A percentile compares a stretch with the other conserved stretches of the same genome.
Evolutionary conservation across 495 filamentous ascomycete genomes (phyloP).

Genomic region (Lasiosphaeris hirsuta): DNA sequence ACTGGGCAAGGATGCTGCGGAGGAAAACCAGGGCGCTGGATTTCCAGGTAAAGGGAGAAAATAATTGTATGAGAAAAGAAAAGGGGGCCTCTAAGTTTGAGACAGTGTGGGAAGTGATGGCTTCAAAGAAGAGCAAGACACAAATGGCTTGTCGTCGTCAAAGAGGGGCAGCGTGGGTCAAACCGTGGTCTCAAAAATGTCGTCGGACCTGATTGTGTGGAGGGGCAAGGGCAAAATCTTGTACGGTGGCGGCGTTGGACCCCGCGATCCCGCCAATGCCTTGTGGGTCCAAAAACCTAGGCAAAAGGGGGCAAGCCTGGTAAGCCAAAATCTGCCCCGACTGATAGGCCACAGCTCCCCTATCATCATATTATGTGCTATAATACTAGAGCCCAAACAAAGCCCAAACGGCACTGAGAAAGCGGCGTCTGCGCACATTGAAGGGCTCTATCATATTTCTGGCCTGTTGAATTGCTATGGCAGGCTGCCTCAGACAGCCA

Average conservation of each 20-base stretch:
- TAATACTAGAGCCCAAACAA: no score
- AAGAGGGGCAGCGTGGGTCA: constrained; percentile 21
- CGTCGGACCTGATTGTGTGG: constrained; percentile 13
- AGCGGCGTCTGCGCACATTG: no score
- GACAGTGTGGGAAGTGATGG: not conserved
- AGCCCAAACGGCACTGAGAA: no score
- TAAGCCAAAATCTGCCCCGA: constrained; percentile 25
- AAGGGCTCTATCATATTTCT: no score
- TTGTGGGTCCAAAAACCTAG: not conserved
- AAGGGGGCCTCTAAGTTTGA: not conserved
- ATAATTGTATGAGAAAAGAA: not conserved
- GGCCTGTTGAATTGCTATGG: no score
- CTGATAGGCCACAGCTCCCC: constrained; percentile 11
- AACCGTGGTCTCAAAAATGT: constrained; percentile 15
- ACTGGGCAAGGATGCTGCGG: constrained; percentile 8
- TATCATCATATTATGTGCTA: no score
- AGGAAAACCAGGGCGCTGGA: not conserved
- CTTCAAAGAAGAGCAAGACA: not conserved
- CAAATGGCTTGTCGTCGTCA: constrained; percentile 4
- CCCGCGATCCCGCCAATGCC: constrained; percentile 5
- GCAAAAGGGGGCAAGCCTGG: not conserved
- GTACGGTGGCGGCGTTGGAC: not conserved
- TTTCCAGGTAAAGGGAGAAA: not conserved
- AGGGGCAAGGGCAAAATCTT: constrained; percentile 18
- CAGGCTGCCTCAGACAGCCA: no score